These are phyloP conservation scores for Ascochyta pisi DNA, from an alignment of 2,329 filamentous ascomycete genomes.

Conservation along the genomic window DNA sequence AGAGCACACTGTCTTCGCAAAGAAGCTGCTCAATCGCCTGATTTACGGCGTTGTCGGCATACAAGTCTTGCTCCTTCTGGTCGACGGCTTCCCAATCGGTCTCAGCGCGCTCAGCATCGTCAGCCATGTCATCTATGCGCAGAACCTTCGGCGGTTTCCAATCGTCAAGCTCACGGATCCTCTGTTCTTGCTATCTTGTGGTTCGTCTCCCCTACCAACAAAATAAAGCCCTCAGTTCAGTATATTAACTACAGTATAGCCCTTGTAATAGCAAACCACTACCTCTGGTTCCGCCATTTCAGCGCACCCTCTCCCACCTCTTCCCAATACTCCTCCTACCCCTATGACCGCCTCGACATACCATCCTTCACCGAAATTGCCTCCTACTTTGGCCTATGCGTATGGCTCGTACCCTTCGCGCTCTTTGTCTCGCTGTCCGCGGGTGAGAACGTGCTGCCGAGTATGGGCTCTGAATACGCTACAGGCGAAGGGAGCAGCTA, in stretches of 20 bases:
- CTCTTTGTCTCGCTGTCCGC: slow-evolving; percentile 94
- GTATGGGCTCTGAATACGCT: slow-evolving; percentile 80
- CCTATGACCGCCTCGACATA: slow-evolving; percentile 69
- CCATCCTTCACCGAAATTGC: slow-evolving; percentile 94
- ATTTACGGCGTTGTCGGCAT: slow-evolving; percentile 82
- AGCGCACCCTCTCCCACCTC: slow-evolving; percentile 63
- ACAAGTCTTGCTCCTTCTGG: slow-evolving; percentile 75
- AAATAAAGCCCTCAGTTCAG: neutral
- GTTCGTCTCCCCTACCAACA: slow-evolving; percentile 56
- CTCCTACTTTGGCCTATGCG: slow-evolving; percentile 93
- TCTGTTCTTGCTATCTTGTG: slow-evolving; percentile 82
- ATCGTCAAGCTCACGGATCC: slow-evolving; percentile 88
- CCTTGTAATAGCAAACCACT: slow-evolving; percentile 89
- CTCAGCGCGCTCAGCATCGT: slow-evolving; percentile 77
- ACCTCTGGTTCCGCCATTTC: slow-evolving; percentile 95
- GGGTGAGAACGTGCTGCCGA: slow-evolving; percentile 92
- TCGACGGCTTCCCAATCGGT: slow-evolving; percentile 85
- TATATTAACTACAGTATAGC: slow-evolving; percentile 54
- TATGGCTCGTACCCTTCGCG: slow-evolving; percentile 95
- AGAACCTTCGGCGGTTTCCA: slow-evolving; percentile 79
- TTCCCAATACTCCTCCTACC: slow-evolving; percentile 59
- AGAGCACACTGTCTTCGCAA: slow-evolving; percentile 93
- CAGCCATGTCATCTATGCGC: slow-evolving; percentile 84
- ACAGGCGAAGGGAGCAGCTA: slow-evolving; percentile 64
- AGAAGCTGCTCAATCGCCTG: slow-evolving; percentile 81